These are phyloP conservation scores for Diaporthe amygdali DNA, from an alignment of 2,329 filamentous ascomycete genomes.

Conservation along the genomic window DNA sequence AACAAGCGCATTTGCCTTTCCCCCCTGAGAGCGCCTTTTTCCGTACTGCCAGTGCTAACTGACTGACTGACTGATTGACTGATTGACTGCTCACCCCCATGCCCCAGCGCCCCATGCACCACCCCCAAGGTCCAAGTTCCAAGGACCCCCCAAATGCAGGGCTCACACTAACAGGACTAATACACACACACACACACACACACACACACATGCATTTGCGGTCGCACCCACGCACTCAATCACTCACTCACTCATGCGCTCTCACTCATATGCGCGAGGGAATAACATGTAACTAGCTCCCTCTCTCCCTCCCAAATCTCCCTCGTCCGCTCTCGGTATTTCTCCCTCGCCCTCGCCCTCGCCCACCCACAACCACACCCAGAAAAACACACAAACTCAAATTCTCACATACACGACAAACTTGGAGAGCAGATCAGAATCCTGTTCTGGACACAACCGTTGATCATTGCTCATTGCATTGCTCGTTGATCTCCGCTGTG, in stretches of 20 bases:
- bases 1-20: slow-evolving; percentile 14
- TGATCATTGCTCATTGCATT: neutral
- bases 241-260: neutral
- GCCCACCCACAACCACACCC: neutral
- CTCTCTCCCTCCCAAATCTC: neutral
- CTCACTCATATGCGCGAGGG: neutral
- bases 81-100: no score
- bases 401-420: neutral
- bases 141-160: neutral
- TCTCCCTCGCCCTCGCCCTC: neutral
- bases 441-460: neutral
- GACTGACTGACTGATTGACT: neutral
- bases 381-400: neutral
- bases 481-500: neutral
- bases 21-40: neutral
- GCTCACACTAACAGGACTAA: neutral
- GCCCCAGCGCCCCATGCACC: neutral
- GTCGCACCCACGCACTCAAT: neutral
- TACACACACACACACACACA: neutral
- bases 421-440: neutral
- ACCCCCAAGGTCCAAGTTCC: neutral
- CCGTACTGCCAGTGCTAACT: neutral
- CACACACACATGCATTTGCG: neutral
- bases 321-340: neutral
- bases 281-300: slow-evolving; percentile 3